Evolutionary conservation across 768 basidiomycete species (phyloP).

Genomic region (Trametes cingulata): DNA sequence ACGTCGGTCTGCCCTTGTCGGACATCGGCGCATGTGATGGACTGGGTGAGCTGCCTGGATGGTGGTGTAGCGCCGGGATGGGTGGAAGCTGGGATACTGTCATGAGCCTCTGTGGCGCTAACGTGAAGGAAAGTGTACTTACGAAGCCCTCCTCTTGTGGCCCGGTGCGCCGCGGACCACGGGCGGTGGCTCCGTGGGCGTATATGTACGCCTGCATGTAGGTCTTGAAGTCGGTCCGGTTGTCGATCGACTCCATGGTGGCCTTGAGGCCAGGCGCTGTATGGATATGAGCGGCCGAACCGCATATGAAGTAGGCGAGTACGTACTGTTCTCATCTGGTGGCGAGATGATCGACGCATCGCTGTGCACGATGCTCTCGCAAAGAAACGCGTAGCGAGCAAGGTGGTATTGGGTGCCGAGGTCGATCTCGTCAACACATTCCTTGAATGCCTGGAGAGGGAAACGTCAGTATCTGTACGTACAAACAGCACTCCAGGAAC

Average conservation of each 20-base stretch:
- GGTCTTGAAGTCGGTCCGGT: constrained; percentile 89
- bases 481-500: neutral
- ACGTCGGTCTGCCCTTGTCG: constrained; percentile 79
- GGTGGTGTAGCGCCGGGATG: constrained; percentile 46
- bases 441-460: constrained; percentile 64
- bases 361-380: constrained; percentile 85
- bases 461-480: neutral
- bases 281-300: neutral
- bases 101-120: constrained; percentile 12
- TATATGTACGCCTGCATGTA: constrained; percentile 99
- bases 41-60: constrained; percentile 30
- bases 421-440: constrained; percentile 95
- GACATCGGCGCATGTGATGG: constrained; percentile 36
- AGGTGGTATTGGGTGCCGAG: constrained; percentile 98
- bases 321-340: constrained; percentile 62
- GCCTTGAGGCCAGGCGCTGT: constrained; percentile 78
- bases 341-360: constrained; percentile 87
- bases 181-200: constrained; percentile 65
- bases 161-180: constrained; percentile 86
- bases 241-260: constrained; percentile 90
- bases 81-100: constrained; percentile 56
- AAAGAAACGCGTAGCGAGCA: constrained; percentile 91
- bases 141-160: constrained; percentile 94
- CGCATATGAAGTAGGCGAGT: too few relatives aligned
- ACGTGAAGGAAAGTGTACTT: constrained; percentile 37